Conservation (phyloP, 2,329 filamentous ascomycete species). For the Chalaropsis thielavioides region DNA sequence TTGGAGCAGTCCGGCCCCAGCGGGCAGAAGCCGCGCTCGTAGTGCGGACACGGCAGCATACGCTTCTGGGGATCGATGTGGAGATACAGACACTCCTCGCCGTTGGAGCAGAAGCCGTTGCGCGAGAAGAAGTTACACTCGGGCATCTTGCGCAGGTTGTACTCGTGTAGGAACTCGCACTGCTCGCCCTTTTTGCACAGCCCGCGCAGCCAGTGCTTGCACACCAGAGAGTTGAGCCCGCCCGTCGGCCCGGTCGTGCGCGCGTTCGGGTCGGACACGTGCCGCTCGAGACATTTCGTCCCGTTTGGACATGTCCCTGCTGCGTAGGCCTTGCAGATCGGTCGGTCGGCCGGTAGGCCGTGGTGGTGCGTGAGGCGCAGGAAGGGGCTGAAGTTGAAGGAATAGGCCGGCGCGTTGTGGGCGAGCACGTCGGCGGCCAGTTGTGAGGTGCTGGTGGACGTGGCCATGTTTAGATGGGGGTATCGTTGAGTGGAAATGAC, state of each 20-base stretch:
- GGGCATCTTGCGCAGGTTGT: conserved; percentile 95
- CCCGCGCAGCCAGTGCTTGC: conserved; percentile 96
- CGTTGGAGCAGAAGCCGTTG: conserved; percentile 90
- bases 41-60: conserved; percentile 71
- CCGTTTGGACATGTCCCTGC: conserved; percentile 79
- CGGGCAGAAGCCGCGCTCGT: conserved; percentile 88
- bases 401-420: conserved; percentile 43
- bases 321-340: conserved; percentile 73
- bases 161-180: conserved; percentile 97
- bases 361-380: conserved; percentile 72
- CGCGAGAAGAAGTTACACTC: conserved; percentile 94
- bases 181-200: conserved; percentile 94
- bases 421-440: conserved; percentile 37
- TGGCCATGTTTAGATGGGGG: conserved; percentile 17
- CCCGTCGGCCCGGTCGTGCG: conserved; percentile 27
- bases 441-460: conserved; percentile 22
- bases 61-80: conserved; percentile 75
- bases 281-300: conserved; percentile 70
- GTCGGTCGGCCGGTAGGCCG: conserved; percentile 62
- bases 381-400: conserved; percentile 76
- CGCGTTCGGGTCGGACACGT: conserved; percentile 37
- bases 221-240: conserved; percentile 71
- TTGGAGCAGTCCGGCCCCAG: conserved; percentile 77
- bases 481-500: neutral
- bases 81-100: conserved; percentile 88